Conservation (phyloP, 306 rosid genomes). For the Ammopiptanthus mongolicus region DNA sequence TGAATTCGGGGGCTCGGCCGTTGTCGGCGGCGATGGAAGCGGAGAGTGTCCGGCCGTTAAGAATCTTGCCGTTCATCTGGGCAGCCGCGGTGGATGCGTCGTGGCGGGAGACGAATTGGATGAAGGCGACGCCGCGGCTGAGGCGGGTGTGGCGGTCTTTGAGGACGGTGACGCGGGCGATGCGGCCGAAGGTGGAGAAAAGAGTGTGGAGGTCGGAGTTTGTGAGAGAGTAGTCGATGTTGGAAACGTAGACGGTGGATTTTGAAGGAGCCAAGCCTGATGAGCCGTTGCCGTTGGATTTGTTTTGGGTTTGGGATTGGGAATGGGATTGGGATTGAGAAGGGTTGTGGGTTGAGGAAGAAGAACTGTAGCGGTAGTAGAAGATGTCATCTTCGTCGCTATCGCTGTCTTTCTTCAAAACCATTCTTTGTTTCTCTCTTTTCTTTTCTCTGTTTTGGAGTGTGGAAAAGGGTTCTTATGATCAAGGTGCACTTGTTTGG, state of each 20-base stretch:
- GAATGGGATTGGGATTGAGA: not conserved
- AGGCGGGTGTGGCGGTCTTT: constrained; percentile 80
- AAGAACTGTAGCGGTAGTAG: constrained; percentile 62
- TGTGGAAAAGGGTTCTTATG: too few relatives aligned
- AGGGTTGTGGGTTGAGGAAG: constrained; percentile 7
- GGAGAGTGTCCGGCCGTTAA: constrained; percentile 64
- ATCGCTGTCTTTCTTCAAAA: constrained; percentile 24
- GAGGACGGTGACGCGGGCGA: constrained; percentile 87
- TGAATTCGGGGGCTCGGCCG: constrained; percentile 83
- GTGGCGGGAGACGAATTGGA: constrained; percentile 70
- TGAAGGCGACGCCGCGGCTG: constrained; percentile 83
- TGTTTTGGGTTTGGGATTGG: not conserved
- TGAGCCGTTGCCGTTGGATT: not conserved
- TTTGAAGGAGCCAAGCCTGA: constrained; percentile 67
- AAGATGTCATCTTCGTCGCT: constrained; percentile 74
- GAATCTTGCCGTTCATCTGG: constrained; percentile 56
- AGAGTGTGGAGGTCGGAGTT: constrained; percentile 93
- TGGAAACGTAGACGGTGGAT: constrained; percentile 77
- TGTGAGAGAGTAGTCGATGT: constrained; percentile 74
- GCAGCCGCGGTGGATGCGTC: constrained; percentile 54
- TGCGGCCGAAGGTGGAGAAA: constrained; percentile 73
- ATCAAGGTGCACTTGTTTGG: too few relatives aligned
- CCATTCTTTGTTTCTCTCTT: constrained; percentile 4
- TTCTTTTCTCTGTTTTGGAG: not conserved
- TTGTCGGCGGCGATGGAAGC: constrained; percentile 84